Percentiles rank a stretch among this genome's conserved stretches.
Evolutionary conservation across 73 alveolate species (phyloP).

Genomic region (Stentor coeruleus): DNA sequence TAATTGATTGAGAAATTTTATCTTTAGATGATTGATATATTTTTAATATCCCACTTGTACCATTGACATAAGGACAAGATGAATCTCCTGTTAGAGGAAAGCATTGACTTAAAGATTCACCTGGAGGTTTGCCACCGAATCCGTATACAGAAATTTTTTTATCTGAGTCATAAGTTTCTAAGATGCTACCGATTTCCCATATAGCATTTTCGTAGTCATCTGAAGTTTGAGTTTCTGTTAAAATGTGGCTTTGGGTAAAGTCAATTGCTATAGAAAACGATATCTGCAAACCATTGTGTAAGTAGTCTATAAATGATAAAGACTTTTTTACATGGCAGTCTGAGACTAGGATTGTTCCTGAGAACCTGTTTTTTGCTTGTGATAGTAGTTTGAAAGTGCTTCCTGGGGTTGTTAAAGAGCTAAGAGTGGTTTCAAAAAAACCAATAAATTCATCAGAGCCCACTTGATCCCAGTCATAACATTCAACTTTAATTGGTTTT

Average conservation of each 20-base stretch:
- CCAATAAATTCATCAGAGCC: conserved; percentile 52
- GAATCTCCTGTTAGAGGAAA: conserved; percentile 79
- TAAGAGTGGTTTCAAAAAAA: conserved; percentile 33
- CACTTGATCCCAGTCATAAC: conserved; percentile 50
- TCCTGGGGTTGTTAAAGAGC: conserved; percentile 33
- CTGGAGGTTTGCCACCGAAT: conserved; percentile 58
- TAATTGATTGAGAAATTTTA: conserved; percentile 56
- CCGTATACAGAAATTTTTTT: conserved; percentile 69
- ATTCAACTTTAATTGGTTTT: conserved; percentile 51
- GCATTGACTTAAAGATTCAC: conserved; percentile 40
- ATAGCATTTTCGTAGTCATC: conserved; percentile 70
- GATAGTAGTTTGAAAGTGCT: conserved; percentile 17
- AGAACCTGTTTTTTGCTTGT: not conserved
- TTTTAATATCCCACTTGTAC: conserved; percentile 49
- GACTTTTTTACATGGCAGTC: not conserved
- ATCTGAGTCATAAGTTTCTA: conserved; percentile 59
- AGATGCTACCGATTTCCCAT: conserved; percentile 45
- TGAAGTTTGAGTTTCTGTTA: too few species aligned
- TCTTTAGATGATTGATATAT: conserved; percentile 44
- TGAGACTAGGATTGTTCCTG: conserved; percentile 15
- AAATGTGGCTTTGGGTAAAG: conserved; percentile 71
- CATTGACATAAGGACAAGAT: conserved; percentile 63
- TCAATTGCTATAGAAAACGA: conserved; percentile 68
- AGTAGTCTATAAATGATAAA: conserved; percentile 57
- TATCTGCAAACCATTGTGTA: conserved; percentile 75